Conservation (phyloP, 106 monocot species). For the Phalaenopsis equestris region DNA sequence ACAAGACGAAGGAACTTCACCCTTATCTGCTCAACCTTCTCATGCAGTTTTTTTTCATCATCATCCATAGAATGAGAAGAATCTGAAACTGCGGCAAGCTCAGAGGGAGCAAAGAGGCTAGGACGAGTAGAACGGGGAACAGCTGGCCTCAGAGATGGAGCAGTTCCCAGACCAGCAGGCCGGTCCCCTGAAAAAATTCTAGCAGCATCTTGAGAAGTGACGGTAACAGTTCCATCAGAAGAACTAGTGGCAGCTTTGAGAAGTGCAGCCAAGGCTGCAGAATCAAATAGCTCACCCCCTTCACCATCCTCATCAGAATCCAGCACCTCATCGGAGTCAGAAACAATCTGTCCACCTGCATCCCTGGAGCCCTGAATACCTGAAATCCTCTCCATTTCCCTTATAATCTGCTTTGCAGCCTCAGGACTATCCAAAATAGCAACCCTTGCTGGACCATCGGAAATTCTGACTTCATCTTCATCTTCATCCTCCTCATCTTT, state of each 20-base stretch:
- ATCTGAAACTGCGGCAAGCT: slow-evolving; percentile 43
- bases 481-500: slow-evolving; percentile 30
- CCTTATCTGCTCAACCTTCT: slow-evolving; percentile 79
- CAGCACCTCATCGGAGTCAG: slow-evolving; percentile 46
- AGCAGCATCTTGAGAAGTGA: slow-evolving; percentile 40
- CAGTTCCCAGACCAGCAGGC: slow-evolving; percentile 71
- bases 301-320: slow-evolving; percentile 65
- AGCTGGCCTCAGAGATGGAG: slow-evolving; percentile 45
- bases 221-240: slow-evolving; percentile 40
- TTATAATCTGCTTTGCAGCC: slow-evolving; percentile 46
- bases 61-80: slow-evolving; percentile 47
- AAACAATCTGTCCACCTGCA: slow-evolving; percentile 44
- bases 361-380: background rate
- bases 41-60: slow-evolving; percentile 77
- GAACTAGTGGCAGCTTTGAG: slow-evolving; percentile 66
- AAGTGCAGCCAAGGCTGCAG: slow-evolving; percentile 73
- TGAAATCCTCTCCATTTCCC: slow-evolving; percentile 38
- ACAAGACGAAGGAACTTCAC: slow-evolving; percentile 87
- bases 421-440: slow-evolving; percentile 50
- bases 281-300: slow-evolving; percentile 55
- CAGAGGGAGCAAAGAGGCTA: slow-evolving; percentile 45
- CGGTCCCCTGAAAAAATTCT: slow-evolving; percentile 62
- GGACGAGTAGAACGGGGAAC: slow-evolving; percentile 27
- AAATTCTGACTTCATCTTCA: slow-evolving; percentile 15
- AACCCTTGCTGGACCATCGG: slow-evolving; percentile 40